These are phyloP conservation scores for Cicer judaicum DNA, from an alignment of 306 rosid genomes.

Conservation along the genomic window DNA sequence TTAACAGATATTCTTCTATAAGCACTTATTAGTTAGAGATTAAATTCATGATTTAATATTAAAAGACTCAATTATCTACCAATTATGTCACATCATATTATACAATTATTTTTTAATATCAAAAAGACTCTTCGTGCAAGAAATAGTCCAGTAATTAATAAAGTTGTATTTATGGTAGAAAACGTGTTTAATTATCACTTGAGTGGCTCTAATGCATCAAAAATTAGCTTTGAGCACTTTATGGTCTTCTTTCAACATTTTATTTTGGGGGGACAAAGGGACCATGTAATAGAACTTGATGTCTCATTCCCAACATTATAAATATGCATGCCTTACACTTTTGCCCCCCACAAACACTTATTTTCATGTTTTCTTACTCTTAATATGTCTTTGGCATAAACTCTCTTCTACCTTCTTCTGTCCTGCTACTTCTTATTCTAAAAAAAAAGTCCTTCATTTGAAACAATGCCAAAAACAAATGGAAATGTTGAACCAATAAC, in stretches of 20 bases:
- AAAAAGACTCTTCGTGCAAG: not conserved
- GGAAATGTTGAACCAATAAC: slow-evolving; percentile 37
- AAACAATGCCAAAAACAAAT: slow-evolving; percentile 48
- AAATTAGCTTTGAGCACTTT: slow-evolving; percentile 3
- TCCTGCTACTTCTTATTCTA: not conserved
- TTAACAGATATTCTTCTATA: too few species aligned
- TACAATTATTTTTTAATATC: too few species aligned
- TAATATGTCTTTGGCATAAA: slow-evolving; percentile 10
- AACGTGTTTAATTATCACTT: not conserved
- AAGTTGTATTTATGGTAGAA: too few species aligned
- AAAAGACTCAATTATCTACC: too few species aligned
- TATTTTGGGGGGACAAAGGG: not conserved
- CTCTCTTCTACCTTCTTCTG: slow-evolving; percentile 6
- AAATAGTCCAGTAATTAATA: not conserved
- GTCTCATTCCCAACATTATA: slow-evolving; percentile 36
- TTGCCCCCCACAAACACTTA: not conserved
- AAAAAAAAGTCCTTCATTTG: slow-evolving; percentile 6
- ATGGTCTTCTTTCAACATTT: not conserved
- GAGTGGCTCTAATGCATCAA: not conserved
- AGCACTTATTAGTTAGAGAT: too few species aligned
- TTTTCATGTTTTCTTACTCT: not conserved
- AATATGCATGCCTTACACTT: slow-evolving; percentile 22
- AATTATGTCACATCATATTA: not conserved
- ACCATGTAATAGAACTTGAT: slow-evolving; percentile 3
- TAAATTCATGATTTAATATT: too few species aligned